Base-by-base conservation (phyloP, 2,329 filamentous ascomycete species). In the Aschersonia sp. region DNA sequence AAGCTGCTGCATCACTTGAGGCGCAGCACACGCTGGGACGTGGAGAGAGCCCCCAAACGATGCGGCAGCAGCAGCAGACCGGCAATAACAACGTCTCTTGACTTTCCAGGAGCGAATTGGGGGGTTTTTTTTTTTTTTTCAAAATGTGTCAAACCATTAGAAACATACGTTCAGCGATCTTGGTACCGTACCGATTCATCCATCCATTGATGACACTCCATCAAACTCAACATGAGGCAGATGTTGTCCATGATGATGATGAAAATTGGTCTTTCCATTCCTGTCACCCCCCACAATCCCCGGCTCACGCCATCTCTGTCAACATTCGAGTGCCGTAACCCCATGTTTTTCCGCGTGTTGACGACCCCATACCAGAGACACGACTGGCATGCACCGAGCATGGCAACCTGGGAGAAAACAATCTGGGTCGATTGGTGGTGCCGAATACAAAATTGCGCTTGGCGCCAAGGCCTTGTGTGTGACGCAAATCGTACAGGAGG, bases 301-400 rank as follows among this genome's bases (percentile, higher is more conserved):
- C 7, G 41, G 7, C 14, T 42, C 41, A 29, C 41, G 14, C n/a
- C 22, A n/a, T n/a, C 8, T 37, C 41, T 14, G n/a, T 42, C 10
- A 42, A 42, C 41, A 42, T 42, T 42, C 9, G 14, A 42, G 14
- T 42, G 41, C 41, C 9, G 35, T 12, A 37, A 12, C 12, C 12
- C 12, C 41, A 14, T 42, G 12, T 11, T 14, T 42, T 9, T 11
- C 14, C 41, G 41, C 8, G 45, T 32, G 35, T 37, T 37, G 35
- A 9, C 12, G 35, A 37, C 35, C 30, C 32, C 42, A 47, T 44
- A 31, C 42, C 46, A 42, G 29, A 41, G 29, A 32, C 32, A 6
- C 37, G 12, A 39, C 42, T 33, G 42, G 46, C 22, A 47, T 47
- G 46, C 42, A 14, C 31, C 22, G 42, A 44, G 42, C 46, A 40